A percentile compares a stretch with the other conserved stretches of the same genome.
phyloP scores from a whole-genome alignment of 164 flowering plant genomes.

The Berberis thunbergii region DNA sequence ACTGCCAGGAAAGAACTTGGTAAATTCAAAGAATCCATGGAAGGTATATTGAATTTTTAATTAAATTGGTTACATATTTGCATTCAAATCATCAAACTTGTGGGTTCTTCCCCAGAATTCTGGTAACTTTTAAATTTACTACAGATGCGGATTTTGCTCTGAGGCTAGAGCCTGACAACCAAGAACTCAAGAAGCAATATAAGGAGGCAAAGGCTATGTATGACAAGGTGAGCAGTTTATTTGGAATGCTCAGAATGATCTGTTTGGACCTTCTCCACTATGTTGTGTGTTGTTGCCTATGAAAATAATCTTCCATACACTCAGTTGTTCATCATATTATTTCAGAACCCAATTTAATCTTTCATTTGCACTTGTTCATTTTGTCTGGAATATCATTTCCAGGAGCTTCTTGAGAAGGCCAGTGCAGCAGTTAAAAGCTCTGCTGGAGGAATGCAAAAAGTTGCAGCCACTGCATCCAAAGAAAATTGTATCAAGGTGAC shows the following conservation, averaged over 20 bases:
- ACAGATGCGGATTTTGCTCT: slow-evolving; percentile 92
- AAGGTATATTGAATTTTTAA: slow-evolving; percentile 39
- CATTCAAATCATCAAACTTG: background rate
- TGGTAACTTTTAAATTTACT: slow-evolving; percentile 11
- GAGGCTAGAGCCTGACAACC: slow-evolving; percentile 84
- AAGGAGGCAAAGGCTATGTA: slow-evolving; percentile 59
- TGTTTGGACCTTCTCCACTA: too few species aligned
- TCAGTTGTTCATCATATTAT: too few species aligned
- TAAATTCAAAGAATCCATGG: slow-evolving; percentile 64
- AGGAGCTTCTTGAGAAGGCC: slow-evolving; percentile 56
- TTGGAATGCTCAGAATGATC: too few species aligned
- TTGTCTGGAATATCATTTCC: slow-evolving; percentile 4
- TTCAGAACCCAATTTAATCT: too few species aligned
- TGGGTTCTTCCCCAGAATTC: background rate
- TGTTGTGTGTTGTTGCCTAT: too few species aligned
- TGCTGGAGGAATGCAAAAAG: slow-evolving; percentile 20
- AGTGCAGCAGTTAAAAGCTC: slow-evolving; percentile 34
- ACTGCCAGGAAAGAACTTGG: slow-evolving; percentile 94
- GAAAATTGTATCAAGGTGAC: slow-evolving; percentile 34
- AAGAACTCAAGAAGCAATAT: slow-evolving; percentile 79
- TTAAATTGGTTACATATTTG: background rate
- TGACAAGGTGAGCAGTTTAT: slow-evolving; percentile 41
- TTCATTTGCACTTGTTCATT: too few species aligned
- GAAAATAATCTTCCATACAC: too few species aligned
- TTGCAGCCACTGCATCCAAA: slow-evolving; percentile 18